Evolutionary conservation across 2,329 filamentous ascomycete species (phyloP), one percentile per base, ranked within the genome.

Genomic region (Nemania sp.): DNA sequence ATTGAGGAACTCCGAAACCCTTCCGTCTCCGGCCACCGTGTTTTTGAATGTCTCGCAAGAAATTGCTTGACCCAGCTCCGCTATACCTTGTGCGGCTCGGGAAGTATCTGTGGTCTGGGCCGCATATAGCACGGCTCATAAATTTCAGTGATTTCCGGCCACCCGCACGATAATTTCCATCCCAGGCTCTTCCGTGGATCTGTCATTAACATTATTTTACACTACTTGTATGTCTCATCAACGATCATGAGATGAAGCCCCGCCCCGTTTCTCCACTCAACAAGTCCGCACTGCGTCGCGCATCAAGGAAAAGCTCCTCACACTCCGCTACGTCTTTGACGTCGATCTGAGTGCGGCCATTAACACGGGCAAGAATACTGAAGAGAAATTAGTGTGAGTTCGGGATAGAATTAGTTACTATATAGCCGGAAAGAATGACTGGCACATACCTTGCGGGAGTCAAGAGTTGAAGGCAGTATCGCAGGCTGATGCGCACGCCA

Each of bases 381-480:
- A 68, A 59, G 31, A 2, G 31, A 15, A 17, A 37, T 70, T 54
- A 56, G 52, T 52, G n/a, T 28, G 39, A 42, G 6, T 14, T 15
- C 23, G 30, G 64, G 66, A 52, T 5, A 7, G 7, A 42, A 14
- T 31, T 31, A 14, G 28, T 20, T 49, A 26, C n/a, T 9, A 15
- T 4, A 14, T 15, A 14, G 17, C 8, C 4, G 17, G 28, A 46
- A 11, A 11, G 41, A 9, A 23, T 34, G 8, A 41, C 41, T 8
- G n/a, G 17, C 22, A 71, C 78, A 68, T 74, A 84, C 81, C 82
- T 93, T 47, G 91, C 88, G 2, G 92, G 92, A 22, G 91, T 90
- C 64, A 99, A 79, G 63, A 99, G 76, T 75, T 97, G 94, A 70
- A 99, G 77, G 63, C 92, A 93, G 76, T 99, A 99, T 63, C 94